phyloP scores from a whole-genome alignment of 352 stramenopile genomes.

The Phytophthora colocasiae region DNA sequence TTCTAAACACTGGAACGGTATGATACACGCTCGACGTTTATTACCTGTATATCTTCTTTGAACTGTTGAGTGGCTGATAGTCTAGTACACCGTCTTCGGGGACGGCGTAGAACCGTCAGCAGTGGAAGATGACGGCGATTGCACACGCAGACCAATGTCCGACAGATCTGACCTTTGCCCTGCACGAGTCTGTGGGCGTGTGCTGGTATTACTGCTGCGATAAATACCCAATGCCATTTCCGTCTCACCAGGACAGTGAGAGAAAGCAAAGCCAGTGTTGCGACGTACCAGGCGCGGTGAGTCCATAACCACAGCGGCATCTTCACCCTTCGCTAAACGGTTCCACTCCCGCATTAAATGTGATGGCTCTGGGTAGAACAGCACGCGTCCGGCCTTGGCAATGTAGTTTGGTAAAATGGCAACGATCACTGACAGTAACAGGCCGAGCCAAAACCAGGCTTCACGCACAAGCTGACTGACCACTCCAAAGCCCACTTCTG shows the following conservation, averaged over 20 bases:
- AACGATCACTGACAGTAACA: conserved; percentile 63
- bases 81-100: conserved; percentile 40
- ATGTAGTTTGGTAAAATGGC: conserved; percentile 89
- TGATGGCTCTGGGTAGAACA: conserved; percentile 90
- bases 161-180: conserved; percentile 45
- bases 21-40: conserved; percentile 18
- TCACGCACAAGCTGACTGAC: conserved; percentile 62
- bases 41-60: conserved; percentile 28
- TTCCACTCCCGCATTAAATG: conserved; percentile 93
- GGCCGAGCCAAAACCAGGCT: conserved; percentile 89
- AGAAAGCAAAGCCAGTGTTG: conserved; percentile 91
- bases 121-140: conserved; percentile 61
- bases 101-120: conserved; percentile 65
- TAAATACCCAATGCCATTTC: conserved; percentile 73
- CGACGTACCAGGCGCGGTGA: conserved; percentile 82
- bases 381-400: conserved; percentile 80
- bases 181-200: conserved; percentile 18
- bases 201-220: conserved; percentile 29
- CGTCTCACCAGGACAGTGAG: conserved; percentile 73
- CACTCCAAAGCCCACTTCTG: conserved; percentile 72
- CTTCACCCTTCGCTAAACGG: conserved; percentile 79
- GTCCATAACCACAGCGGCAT: conserved; percentile 60
- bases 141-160: conserved; percentile 36
- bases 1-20: conserved; percentile 39
- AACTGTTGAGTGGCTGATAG: conserved; percentile 1